A percentile compares a stretch with the other conserved stretches of the same genome.
Evolutionary conservation across 306 rosid species (phyloP).

Genomic region (Ziziphus jujuba): DNA sequence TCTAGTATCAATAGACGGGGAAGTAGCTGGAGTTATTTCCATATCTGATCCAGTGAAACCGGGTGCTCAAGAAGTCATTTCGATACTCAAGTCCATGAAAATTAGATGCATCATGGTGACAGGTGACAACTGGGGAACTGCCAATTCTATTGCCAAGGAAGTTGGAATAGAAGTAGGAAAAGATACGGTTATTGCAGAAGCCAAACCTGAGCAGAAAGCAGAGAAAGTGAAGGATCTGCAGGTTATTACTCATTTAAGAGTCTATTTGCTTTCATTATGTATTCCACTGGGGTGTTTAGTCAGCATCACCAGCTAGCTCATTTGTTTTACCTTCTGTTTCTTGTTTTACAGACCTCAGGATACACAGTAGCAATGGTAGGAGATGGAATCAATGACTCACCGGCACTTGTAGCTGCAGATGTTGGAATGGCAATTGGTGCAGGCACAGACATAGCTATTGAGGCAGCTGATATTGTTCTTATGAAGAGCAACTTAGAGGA

Average conservation of each 20-base stretch:
- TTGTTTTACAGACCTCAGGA: slow-evolving; percentile 37
- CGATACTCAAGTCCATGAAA: slow-evolving; percentile 63
- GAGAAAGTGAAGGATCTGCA: slow-evolving; percentile 60
- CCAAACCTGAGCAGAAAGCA: slow-evolving; percentile 60
- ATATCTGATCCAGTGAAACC: slow-evolving; percentile 72
- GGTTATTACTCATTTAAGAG: slow-evolving; percentile 24
- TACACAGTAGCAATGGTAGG: slow-evolving; percentile 70
- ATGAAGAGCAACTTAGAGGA: slow-evolving; percentile 78
- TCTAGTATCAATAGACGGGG: slow-evolving; percentile 48
- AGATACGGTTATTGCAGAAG: slow-evolving; percentile 53
- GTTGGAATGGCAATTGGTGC: slow-evolving; percentile 79
- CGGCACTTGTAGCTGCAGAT: slow-evolving; percentile 75
- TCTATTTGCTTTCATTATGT: neutral
- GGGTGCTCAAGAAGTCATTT: slow-evolving; percentile 49
- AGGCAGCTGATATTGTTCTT: slow-evolving; percentile 75
- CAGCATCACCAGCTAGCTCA: neutral
- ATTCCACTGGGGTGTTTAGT: neutral
- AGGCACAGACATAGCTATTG: slow-evolving; percentile 78
- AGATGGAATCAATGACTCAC: slow-evolving; percentile 77
- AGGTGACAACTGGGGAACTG: slow-evolving; percentile 79
- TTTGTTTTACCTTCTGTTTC: neutral
- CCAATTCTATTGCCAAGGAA: slow-evolving; percentile 63
- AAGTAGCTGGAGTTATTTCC: slow-evolving; percentile 53
- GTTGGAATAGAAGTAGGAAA: slow-evolving; percentile 44
- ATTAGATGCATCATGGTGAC: slow-evolving; percentile 68